Percentiles rank a stretch among this genome's conserved stretches.
Evolutionary conservation across 2,329 filamentous ascomycete species (phyloP).

Genomic region (Neopestalotiopsis rosae): DNA sequence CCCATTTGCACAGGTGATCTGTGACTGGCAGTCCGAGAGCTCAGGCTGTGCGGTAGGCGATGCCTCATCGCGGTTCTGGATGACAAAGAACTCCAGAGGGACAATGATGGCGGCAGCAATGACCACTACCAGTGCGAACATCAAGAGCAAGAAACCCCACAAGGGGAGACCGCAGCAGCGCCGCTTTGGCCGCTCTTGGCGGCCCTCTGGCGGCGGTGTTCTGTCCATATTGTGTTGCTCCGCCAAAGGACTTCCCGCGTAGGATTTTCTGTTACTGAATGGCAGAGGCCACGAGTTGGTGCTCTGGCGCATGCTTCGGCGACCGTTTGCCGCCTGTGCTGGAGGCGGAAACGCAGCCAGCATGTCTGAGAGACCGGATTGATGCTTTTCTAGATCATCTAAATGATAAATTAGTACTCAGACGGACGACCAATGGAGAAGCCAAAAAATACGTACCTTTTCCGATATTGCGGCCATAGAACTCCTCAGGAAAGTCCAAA

Average conservation of each 20-base stretch:
- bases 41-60: slow-evolving; percentile 7
- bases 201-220: background rate
- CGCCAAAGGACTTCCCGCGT: slow-evolving; percentile 19
- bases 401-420: slow-evolving; percentile 25
- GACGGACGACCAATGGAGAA: background rate
- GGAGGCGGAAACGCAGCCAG: slow-evolving; percentile 69
- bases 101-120: slow-evolving; percentile 83
- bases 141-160: slow-evolving; percentile 74
- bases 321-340: slow-evolving; percentile 50
- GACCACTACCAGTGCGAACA: slow-evolving; percentile 71
- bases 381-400: slow-evolving; percentile 48
- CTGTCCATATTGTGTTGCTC: background rate
- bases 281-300: slow-evolving; percentile 57
- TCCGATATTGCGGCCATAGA: slow-evolving; percentile 43
- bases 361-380: slow-evolving; percentile 67
- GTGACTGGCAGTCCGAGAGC: slow-evolving; percentile 61
- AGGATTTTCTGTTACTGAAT: slow-evolving; percentile 30
- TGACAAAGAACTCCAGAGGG: slow-evolving; percentile 70
- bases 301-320: slow-evolving; percentile 49
- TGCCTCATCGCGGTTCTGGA: slow-evolving; percentile 49
- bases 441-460: slow-evolving; percentile 37
- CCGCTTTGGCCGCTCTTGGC: slow-evolving; percentile 43
- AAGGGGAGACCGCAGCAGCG: slow-evolving; percentile 84
- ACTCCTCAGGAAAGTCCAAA: slow-evolving; percentile 55
- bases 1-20: slow-evolving; percentile 76